Conservation (phyloP, 139 green algal species). For the Pseudopediastrum boryanum region DNA sequence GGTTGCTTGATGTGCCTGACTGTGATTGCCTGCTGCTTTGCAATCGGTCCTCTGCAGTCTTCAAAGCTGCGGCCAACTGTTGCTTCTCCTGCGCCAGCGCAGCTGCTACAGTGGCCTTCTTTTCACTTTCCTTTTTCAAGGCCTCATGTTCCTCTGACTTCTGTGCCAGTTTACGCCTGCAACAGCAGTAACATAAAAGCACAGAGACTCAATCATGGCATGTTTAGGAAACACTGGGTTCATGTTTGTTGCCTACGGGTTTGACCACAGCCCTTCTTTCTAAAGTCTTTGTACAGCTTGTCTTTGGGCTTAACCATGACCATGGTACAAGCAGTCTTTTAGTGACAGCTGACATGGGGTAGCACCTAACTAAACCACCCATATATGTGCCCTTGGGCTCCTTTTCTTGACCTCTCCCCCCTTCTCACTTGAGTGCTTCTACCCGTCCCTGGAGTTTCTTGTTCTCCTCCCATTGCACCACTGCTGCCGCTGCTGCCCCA, state of each 20-base stretch:
- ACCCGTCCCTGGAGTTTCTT: conserved; percentile 77
- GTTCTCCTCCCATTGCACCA: conserved; percentile 73
- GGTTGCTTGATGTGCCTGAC: too few relatives aligned
- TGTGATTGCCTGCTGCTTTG: conserved; percentile 43
- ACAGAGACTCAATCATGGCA: not conserved
- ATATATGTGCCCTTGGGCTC: too few relatives aligned
- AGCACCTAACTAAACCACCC: too few relatives aligned
- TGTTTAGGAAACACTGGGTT: too few relatives aligned
- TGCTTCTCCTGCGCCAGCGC: conserved; percentile 31
- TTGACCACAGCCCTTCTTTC: too few relatives aligned
- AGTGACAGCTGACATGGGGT: too few relatives aligned
- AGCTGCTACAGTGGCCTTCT: conserved; percentile 13
- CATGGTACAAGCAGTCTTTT: too few relatives aligned
- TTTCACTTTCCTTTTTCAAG: conserved; percentile 50
- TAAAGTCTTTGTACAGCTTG: too few relatives aligned
- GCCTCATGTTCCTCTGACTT: conserved; percentile 55
- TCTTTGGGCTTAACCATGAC: too few relatives aligned
- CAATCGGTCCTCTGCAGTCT: conserved; percentile 25
- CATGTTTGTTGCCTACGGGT: too few relatives aligned
- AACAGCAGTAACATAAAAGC: not conserved
- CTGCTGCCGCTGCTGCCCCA: not conserved
- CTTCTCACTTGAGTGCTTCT: conserved; percentile 52
- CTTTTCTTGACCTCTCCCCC: too few relatives aligned
- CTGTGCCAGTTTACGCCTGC: conserved; percentile 56
- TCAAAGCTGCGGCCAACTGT: conserved; percentile 8